A percentile compares a stretch with the other conserved stretches of the same genome.
phyloP scores from a whole-genome alignment of 2,329 filamentous ascomycete genomes.

The Catunica adiposa region DNA sequence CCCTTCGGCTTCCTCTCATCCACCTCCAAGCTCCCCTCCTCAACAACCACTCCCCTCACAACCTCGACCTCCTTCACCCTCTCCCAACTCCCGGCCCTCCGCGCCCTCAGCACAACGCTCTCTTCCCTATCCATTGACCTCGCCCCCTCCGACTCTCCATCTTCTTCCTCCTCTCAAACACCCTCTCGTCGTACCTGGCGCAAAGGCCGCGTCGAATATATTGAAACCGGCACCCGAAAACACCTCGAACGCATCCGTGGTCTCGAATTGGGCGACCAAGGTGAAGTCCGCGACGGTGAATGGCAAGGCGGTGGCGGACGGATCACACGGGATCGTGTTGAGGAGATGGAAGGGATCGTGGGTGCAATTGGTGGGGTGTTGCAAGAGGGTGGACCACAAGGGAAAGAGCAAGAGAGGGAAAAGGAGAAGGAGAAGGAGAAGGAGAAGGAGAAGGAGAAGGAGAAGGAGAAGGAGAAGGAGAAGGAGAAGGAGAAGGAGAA shows the following conservation, averaged over 20 bases:
- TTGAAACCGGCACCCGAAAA: slow-evolving; percentile 61
- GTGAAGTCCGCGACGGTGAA: slow-evolving; percentile 48
- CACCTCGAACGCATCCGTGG: slow-evolving; percentile 58
- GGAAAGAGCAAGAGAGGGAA: slow-evolving; percentile 1
- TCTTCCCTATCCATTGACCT: slow-evolving; percentile 48
- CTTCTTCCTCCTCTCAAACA: neutral
- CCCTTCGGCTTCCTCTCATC: slow-evolving; percentile 43
- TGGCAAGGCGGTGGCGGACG: slow-evolving; percentile 39
- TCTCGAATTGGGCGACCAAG: slow-evolving; percentile 44
- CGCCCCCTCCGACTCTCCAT: slow-evolving; percentile 27
- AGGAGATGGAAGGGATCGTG: neutral
- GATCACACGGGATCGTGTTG: neutral
- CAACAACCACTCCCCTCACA: slow-evolving; percentile 60
- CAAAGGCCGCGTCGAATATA: slow-evolving; percentile 60
- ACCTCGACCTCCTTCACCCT: slow-evolving; percentile 70
- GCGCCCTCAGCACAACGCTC: slow-evolving; percentile 44
- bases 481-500: no score
- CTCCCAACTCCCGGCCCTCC: slow-evolving; percentile 66
- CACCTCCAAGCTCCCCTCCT: slow-evolving; percentile 39
- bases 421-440: neutral
- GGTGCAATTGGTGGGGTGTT: neutral
- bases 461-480: no score
- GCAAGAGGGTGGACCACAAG: neutral
- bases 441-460: neutral
- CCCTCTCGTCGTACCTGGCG: slow-evolving; percentile 34